A percentile compares a stretch with the other conserved stretches of the same genome.
Conservation (phyloP, 805 yeast genomes). For the Schwanniomyces polymorphus region DNA sequence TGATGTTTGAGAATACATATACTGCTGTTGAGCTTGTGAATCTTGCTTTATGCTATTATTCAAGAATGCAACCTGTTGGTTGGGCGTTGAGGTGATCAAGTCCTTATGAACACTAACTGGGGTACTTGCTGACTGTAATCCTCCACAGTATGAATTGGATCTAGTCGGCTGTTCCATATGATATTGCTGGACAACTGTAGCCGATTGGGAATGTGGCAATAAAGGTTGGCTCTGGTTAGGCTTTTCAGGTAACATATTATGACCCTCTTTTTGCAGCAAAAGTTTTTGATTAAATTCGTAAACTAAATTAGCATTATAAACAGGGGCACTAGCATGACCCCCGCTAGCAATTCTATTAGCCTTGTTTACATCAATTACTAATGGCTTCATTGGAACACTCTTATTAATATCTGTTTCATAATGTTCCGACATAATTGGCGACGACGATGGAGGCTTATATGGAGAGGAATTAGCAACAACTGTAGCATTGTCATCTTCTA, state of each 20-base stretch:
- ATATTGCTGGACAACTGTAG: conserved; percentile 13
- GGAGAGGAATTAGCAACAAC: conserved; percentile 44
- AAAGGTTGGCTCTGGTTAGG: not conserved
- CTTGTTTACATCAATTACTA: conserved; percentile 16
- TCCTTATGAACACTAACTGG: not conserved
- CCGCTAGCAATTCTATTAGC: conserved; percentile 8
- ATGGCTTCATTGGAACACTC: conserved; percentile 12
- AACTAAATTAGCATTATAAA: conserved; percentile 28
- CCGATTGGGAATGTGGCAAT: conserved; percentile 13
- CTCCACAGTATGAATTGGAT: not conserved
- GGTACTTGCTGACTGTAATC: not conserved
- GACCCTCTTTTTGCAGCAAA: conserved; percentile 10
- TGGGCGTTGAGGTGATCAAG: not conserved
- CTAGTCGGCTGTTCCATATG: not conserved
- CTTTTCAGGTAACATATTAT: not conserved
- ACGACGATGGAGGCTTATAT: conserved; percentile 19
- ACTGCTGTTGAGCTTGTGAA: not conserved
- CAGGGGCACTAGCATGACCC: conserved; percentile 38
- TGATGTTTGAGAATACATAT: not conserved
- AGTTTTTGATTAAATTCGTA: conserved; percentile 15
- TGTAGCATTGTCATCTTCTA: conserved; percentile 36
- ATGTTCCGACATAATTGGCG: not conserved
- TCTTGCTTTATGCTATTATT: not conserved
- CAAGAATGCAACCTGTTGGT: not conserved
- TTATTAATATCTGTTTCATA: conserved; percentile 1